Percentiles rank a stretch among this genome's conserved stretches.
These are phyloP conservation scores for Phlebiopsis gigantea DNA, from an alignment of 768 basidiomycete species.

Conservation along the genomic window DNA sequence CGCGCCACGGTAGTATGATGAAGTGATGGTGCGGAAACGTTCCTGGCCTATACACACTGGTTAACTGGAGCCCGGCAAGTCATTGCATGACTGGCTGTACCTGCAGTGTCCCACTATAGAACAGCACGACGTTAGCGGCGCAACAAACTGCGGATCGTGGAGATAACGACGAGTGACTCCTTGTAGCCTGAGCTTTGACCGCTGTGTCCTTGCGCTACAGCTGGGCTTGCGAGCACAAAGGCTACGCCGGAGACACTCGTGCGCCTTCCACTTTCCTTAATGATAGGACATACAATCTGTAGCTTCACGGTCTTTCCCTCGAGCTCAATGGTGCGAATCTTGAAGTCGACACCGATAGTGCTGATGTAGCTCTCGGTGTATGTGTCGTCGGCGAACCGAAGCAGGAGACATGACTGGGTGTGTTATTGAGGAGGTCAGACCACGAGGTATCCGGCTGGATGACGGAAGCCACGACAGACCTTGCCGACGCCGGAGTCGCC, in stretches of 20 bases:
- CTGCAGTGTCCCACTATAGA: conserved; percentile 94
- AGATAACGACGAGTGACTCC: conserved; percentile 1
- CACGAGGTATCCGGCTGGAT: conserved; percentile 17
- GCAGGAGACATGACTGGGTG: conserved; percentile 83
- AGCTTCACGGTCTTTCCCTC: conserved; percentile 98
- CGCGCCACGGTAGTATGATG: conserved; percentile 97
- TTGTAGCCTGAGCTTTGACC: too few species aligned
- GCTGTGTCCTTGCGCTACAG: too few species aligned
- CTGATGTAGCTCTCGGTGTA: conserved; percentile 98
- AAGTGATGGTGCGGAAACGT: conserved; percentile 97
- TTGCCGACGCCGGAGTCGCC: conserved; percentile 96
- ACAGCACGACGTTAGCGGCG: conserved; percentile 6
- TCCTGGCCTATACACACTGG: conserved; percentile 70
- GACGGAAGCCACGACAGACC: conserved; percentile 35
- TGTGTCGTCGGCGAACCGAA: conserved; percentile 93
- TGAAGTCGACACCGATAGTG: conserved; percentile 98
- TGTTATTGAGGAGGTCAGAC: neutral
- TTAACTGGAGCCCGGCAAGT: neutral
- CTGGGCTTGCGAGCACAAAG: neutral
- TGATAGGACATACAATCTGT: conserved; percentile 73
- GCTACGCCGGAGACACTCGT: neutral
- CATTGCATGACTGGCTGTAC: conserved; percentile 31
- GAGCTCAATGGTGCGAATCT: conserved; percentile 97
- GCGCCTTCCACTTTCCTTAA: neutral
- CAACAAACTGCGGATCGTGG: conserved; percentile 17